Evolutionary conservation across 805 yeast species (phyloP), one percentile per base, ranked within the genome.

Genomic region (Lipomyces orientalis): DNA sequence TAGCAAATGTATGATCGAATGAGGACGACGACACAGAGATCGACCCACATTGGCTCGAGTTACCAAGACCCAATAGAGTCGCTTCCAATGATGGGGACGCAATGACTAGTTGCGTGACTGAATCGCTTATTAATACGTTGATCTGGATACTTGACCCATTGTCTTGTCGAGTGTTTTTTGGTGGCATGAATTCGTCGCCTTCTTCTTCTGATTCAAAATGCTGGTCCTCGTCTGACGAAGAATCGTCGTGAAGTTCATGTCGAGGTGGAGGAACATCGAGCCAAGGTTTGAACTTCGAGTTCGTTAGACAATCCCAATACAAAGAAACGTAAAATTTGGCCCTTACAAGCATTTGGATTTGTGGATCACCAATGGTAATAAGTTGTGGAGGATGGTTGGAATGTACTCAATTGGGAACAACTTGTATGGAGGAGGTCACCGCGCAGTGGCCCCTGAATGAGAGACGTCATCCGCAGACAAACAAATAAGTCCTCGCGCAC

Each of bases 231-330:
- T 72, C 73, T 29, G 71, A 68, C 12, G 73, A 71, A 16, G 70
- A 69, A 35, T 81, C 84, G 52, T 81, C 82, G 58, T 79, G 82
- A 34, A 83, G 71, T 16, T 77, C 72, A 73, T 83, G 85, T 61
- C 85, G 80, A 9, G 85, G 81, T 7, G 77, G 72, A 58, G 75
- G 81, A 31, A 67, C 68, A 14, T 80, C 84, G 14, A 76, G 75
- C 79, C 82, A 79, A 52, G 84, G 85, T 80, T 82, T 83, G 61
- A 83, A 79, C 82, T 80, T 49, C 43, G 22, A 43, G 16, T 22
- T 43, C 49, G 16, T 43, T 43, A 43, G 49, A n/a, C 9, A 9
- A 16, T n/a, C 16, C 5, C 7, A 43, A 8, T 43, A 8, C 49
- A 43, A 16, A 43, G 8, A n/a, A n/a, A 43, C 8, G 16, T 43